These are phyloP conservation scores for Thielaviopsis musarum DNA, from an alignment of 2,329 filamentous ascomycete species.

Conservation along the genomic window DNA sequence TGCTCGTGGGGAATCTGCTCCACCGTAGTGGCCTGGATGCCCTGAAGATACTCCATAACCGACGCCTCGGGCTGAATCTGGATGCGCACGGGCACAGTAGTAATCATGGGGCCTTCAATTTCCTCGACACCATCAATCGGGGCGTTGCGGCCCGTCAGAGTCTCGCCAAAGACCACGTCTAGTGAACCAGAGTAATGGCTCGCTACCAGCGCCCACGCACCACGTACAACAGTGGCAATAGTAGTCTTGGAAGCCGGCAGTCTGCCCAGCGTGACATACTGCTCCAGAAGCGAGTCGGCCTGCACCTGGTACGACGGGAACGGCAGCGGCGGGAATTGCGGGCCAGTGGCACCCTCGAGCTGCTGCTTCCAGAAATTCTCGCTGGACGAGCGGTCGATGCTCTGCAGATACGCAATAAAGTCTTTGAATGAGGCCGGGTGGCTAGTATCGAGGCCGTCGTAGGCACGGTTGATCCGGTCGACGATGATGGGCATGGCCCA, in stretches of 20 bases:
- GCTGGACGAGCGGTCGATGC: constrained; percentile 23
- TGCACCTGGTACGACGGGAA: constrained; percentile 30
- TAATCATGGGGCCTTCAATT: constrained; percentile 44
- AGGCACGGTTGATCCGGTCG: constrained; percentile 30
- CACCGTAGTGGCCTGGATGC: constrained; percentile 38
- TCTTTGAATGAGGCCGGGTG: constrained; percentile 23
- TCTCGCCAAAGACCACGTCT: constrained; percentile 43
- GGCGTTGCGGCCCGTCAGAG: constrained; percentile 38
- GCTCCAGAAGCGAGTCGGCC: constrained; percentile 35
- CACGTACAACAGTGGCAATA: constrained; percentile 38
- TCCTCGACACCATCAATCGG: constrained; percentile 31
- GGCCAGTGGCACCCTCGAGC: constrained; percentile 26
- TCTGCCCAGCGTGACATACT: constrained; percentile 27
- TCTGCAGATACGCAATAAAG: constrained; percentile 31
- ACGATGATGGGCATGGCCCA: constrained; percentile 36
- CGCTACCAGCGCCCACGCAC: constrained; percentile 39
- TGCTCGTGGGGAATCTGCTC: constrained; percentile 48
- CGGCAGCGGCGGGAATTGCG: constrained; percentile 32
- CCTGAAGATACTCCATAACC: constrained; percentile 34
- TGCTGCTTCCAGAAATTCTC: constrained; percentile 30
- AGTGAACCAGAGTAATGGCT: constrained; percentile 33
- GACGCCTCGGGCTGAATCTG: constrained; percentile 24
- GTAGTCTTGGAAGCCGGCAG: constrained; percentile 25
- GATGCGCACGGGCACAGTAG: constrained; percentile 40
- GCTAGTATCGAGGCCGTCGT: constrained; percentile 18